phyloP scores from a whole-genome alignment of 2,329 filamentous ascomycete species.

The Aspergillus awamori region DNA sequence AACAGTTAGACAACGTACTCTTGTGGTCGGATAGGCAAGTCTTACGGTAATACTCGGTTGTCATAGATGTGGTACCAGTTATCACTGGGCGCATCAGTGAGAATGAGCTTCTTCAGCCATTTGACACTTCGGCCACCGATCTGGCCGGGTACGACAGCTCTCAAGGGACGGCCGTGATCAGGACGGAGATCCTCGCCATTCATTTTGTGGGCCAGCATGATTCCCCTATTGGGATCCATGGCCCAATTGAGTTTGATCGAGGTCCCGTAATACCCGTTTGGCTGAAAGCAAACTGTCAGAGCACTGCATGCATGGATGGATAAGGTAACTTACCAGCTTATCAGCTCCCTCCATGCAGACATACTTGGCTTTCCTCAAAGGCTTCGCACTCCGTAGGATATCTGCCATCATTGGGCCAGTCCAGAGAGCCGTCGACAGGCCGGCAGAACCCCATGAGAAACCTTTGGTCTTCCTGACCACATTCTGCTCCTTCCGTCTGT shows the following conservation, averaged over 20 bases:
- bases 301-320: not conserved
- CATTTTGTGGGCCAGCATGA: conserved; percentile 89
- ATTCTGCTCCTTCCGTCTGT: conserved; percentile 91
- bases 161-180: conserved; percentile 83
- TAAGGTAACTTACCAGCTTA: conserved; percentile 58
- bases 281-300: conserved; percentile 45
- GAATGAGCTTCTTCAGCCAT: conserved; percentile 80
- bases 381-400: conserved; percentile 68
- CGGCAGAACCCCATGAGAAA: conserved; percentile 90
- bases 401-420: conserved; percentile 79
- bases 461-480: conserved; percentile 87
- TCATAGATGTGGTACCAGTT: conserved; percentile 98
- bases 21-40: conserved; percentile 5
- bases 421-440: conserved; percentile 83
- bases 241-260: conserved; percentile 87
- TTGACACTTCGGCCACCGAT: conserved; percentile 93
- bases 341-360: conserved; percentile 92
- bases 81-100: conserved; percentile 78
- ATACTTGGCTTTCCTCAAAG: conserved; percentile 71
- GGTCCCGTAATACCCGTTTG: conserved; percentile 87
- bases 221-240: conserved; percentile 77
- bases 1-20: conserved; percentile 10
- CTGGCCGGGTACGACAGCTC: conserved; percentile 83
- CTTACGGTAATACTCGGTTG: conserved; percentile 77
- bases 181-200: conserved; percentile 79